Evolutionary conservation across 768 basidiomycete genomes (phyloP).

Genomic region (Guyanaporus albipodus): DNA sequence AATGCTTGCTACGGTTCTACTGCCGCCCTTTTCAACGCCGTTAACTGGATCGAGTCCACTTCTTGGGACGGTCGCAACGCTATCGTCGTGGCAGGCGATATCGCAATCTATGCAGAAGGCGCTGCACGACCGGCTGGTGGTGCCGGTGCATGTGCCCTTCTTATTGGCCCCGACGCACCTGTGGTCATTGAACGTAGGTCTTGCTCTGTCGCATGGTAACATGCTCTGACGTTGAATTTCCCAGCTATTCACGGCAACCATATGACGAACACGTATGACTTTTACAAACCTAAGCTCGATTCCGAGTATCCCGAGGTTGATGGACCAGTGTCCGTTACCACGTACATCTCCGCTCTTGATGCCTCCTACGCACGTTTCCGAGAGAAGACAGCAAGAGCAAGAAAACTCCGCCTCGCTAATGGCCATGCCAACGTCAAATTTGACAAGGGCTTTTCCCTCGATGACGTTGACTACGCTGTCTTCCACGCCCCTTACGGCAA

Average conservation of each 20-base stretch:
- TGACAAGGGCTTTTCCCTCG: conserved; percentile 58
- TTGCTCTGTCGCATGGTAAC: background rate
- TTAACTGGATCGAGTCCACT: conserved; percentile 96
- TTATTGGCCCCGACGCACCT: conserved; percentile 96
- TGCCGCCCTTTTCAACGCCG: conserved; percentile 96
- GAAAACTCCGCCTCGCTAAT: conserved; percentile 41
- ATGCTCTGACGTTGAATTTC: conserved; percentile 11
- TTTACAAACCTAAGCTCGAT: conserved; percentile 96
- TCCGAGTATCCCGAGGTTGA: conserved; percentile 97
- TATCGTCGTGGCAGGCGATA: conserved; percentile 94
- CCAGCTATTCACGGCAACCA: conserved; percentile 92
- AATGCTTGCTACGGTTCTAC: conserved; percentile 99
- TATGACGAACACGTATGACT: conserved; percentile 98
- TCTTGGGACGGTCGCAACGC: conserved; percentile 98
- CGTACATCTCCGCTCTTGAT: conserved; percentile 93
- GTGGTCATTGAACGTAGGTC: conserved; percentile 90
- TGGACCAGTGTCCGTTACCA: conserved; percentile 92
- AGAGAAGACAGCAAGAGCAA: conserved; percentile 68
- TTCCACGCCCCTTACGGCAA: conserved; percentile 99
- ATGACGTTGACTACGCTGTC: conserved; percentile 85
- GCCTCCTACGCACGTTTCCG: conserved; percentile 82
- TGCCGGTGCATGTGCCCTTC: conserved; percentile 90
- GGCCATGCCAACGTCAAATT: conserved; percentile 33
- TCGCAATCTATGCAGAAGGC: conserved; percentile 97
- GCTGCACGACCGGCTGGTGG: conserved; percentile 93